Evolutionary conservation across 2,329 filamentous ascomycete genomes (phyloP).

Genomic region (Microsporum ferrugineum): DNA sequence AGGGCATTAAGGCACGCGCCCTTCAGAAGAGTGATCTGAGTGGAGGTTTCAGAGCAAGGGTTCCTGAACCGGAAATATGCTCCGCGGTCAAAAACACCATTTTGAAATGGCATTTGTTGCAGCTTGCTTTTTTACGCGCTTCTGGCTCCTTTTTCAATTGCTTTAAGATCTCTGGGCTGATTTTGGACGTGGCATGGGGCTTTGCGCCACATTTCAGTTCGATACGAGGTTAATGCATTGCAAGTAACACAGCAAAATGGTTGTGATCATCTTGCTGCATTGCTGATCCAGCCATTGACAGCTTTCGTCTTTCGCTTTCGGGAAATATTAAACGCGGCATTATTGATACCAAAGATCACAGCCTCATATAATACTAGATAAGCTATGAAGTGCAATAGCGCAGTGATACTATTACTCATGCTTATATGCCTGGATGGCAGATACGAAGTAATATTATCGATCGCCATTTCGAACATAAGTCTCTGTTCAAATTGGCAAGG

Average conservation of each 20-base stretch:
- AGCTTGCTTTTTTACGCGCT: background rate
- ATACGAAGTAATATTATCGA: background rate
- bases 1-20: background rate
- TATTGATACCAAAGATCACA: background rate
- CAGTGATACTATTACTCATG: background rate
- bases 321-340: background rate
- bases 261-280: background rate
- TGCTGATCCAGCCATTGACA: background rate
- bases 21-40: background rate
- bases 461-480: background rate
- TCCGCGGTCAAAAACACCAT: background rate
- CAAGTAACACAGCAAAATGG: background rate
- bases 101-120: background rate
- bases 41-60: slow-evolving; percentile 3
- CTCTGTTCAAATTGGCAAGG: no score
- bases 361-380: background rate
- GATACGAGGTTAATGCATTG: background rate
- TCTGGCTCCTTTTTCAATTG: background rate
- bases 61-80: slow-evolving; percentile 1
- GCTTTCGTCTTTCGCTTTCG: background rate
- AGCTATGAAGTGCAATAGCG: background rate
- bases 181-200: background rate
- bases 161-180: background rate
- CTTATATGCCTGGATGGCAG: no score
- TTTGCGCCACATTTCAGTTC: background rate